Conservation (phyloP, 371 early-diverging fungal species). For the Mortierella sp. region DNA sequence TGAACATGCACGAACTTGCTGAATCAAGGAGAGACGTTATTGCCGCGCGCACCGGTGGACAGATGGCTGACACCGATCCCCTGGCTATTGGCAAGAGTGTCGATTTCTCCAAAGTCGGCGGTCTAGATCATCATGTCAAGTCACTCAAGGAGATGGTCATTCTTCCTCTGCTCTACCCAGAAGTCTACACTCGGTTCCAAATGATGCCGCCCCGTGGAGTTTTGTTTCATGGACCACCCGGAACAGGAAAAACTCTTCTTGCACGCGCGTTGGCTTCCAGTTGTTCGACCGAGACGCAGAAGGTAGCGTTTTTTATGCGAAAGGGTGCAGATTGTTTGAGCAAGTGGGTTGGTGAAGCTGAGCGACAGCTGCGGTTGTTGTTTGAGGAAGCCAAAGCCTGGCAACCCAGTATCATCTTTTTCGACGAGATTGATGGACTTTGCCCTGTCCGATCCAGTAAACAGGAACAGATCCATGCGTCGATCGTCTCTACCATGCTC, state of each 20-base stretch:
- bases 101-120: constrained; percentile 72
- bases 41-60: constrained; percentile 36
- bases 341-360: constrained; percentile 91
- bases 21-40: constrained; percentile 53
- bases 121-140: constrained; percentile 68
- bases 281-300: constrained; percentile 69
- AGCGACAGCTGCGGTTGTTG: constrained; percentile 75
- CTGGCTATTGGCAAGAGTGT: constrained; percentile 57
- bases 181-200: constrained; percentile 72
- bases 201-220: constrained; percentile 78
- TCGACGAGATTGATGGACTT: constrained; percentile 83
- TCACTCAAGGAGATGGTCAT: constrained; percentile 83
- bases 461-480: constrained; percentile 74
- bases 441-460: constrained; percentile 75
- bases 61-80: constrained; percentile 63
- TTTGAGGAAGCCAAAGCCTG: constrained; percentile 76
- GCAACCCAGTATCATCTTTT: constrained; percentile 71
- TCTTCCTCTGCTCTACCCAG: constrained; percentile 82
- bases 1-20: constrained; percentile 61
- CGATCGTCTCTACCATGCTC: constrained; percentile 81
- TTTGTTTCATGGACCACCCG: constrained; percentile 79
- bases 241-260: constrained; percentile 77
- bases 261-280: constrained; percentile 81
- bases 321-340: constrained; percentile 86
- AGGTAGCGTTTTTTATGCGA: constrained; percentile 83